Base-by-base conservation (phyloP, 768 basidiomycete species). In the Lactifluus hygrophoroides region DNA sequence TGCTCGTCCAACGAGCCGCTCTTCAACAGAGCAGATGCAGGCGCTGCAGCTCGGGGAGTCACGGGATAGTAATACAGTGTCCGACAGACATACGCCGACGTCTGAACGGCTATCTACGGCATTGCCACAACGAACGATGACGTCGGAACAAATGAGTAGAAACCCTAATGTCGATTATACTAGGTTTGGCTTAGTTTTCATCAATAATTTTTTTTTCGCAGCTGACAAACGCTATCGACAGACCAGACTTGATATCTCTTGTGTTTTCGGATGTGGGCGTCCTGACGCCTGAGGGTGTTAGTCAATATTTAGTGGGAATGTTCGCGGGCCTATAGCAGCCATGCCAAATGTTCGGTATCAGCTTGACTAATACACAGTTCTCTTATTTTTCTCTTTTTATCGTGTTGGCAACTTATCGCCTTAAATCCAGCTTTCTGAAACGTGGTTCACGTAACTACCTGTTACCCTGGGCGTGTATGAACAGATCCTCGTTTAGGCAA, bases 161-260 rank as follows among this genome's bases (percentile, higher is more conserved):
- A 91, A 90, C 70, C 95, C 94, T 8, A 82, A 86, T 66, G 91
- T 95, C 42, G 95, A 98, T 71, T 94, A 96, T 70, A 97, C 95
- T 54, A 87, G 90, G 89, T 87, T 62, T 61, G 74, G 60, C 52
- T 56, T 53, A 27, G 34, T 13, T 44, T 53, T 55, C 28, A 35
- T 23, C 19, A n/a, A n/a, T 40, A 21, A 23, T 42, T 35, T 49
- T 13, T 45, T 16, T 4, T 28, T 40, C 57, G 23, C 51, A 49
- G 35, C 48, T 58, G 54, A 66, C 65, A 53, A 63, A 54, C 52
- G 60, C 59, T 11, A 63, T 32, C 44, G 51, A 28, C 64, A 91
- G 89, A 68, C 91, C 94, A 54, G 93, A 97, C 75, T 75, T 95
- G 63, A 95, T 97, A 63, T 88, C 91, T 35, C 80, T 97, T 37